These are phyloP conservation scores for Exophiala xenobiotica DNA, from an alignment of 2,329 filamentous ascomycete species.

Conservation along the genomic window DNA sequence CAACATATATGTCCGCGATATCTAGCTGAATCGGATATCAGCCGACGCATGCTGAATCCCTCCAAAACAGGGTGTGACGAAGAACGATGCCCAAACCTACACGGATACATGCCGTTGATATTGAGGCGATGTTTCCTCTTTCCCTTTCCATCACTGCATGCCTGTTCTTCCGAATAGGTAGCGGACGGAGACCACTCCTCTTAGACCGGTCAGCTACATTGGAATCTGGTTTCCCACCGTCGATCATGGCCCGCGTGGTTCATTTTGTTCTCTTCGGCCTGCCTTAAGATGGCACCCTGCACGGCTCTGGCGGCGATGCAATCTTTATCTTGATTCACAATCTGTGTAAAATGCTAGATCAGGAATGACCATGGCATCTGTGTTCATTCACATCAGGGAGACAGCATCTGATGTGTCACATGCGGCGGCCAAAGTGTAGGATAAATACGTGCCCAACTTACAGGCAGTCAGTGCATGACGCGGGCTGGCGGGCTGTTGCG, in stretches of 20 bases:
- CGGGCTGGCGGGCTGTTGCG: slow-evolving; percentile 1
- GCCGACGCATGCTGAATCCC: background rate
- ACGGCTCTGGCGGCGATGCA: too few species aligned
- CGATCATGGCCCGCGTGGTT: too few species aligned
- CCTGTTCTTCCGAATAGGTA: background rate
- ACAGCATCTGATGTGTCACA: slow-evolving; percentile 17
- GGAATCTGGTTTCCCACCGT: background rate
- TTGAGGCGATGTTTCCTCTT: background rate
- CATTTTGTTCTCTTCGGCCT: too few species aligned
- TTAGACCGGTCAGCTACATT: background rate
- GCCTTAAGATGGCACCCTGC: too few species aligned
- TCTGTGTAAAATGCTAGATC: background rate
- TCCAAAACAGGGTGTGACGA: background rate
- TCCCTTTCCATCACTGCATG: background rate
- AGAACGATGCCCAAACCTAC: background rate
- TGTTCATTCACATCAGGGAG: background rate
- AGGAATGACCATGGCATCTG: too few species aligned
- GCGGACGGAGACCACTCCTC: background rate
- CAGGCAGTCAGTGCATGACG: slow-evolving; percentile 6
- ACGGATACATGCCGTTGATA: background rate
- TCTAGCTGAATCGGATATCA: background rate
- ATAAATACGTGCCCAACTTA: slow-evolving; percentile 3
- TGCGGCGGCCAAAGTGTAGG: slow-evolving; percentile 1
- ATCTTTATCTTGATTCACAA: background rate
- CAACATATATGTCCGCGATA: background rate